phyloP scores from a whole-genome alignment of 2,329 filamentous ascomycete species.

The Fusarium nurragi region DNA sequence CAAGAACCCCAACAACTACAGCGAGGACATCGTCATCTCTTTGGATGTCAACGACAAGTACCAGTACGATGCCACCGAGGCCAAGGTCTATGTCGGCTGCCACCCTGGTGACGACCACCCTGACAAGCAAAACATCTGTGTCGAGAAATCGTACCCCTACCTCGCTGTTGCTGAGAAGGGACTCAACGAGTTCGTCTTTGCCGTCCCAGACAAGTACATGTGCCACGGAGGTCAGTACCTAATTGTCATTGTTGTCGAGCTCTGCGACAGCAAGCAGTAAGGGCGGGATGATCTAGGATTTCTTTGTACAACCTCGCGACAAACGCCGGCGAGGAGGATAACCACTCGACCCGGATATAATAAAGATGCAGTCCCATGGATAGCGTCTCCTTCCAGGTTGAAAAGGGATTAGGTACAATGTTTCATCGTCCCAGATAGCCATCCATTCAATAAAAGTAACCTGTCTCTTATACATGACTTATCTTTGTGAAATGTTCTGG shows the following conservation, averaged over 20 bases:
- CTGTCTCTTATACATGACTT: slow-evolving; percentile 23
- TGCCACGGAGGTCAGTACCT: slow-evolving; percentile 38
- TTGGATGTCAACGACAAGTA: slow-evolving; percentile 33
- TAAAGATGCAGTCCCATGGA: background rate
- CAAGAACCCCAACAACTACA: slow-evolving; percentile 4
- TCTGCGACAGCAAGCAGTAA: slow-evolving; percentile 33
- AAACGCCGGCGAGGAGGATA: background rate
- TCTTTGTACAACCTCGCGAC: background rate
- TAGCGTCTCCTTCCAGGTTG: background rate
- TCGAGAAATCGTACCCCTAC: slow-evolving; percentile 10
- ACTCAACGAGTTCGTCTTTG: slow-evolving; percentile 10
- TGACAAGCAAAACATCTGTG: background rate
- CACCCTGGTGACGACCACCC: background rate
- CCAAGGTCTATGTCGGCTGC: background rate
- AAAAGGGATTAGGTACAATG: slow-evolving; percentile 28
- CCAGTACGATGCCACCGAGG: slow-evolving; percentile 9
- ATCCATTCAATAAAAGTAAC: slow-evolving; percentile 34
- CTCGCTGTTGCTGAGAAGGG: slow-evolving; percentile 8
- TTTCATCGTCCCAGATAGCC: slow-evolving; percentile 33
- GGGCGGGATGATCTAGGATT: background rate
- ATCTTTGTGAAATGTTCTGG: too few species aligned
- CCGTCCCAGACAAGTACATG: slow-evolving; percentile 16
- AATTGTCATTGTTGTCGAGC: slow-evolving; percentile 39
- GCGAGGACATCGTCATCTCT: slow-evolving; percentile 23
- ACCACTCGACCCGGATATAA: slow-evolving; percentile 2